Evolutionary conservation across 352 stramenopile species (phyloP).

Genomic region (Thalassiosira livingstoniorum): DNA sequence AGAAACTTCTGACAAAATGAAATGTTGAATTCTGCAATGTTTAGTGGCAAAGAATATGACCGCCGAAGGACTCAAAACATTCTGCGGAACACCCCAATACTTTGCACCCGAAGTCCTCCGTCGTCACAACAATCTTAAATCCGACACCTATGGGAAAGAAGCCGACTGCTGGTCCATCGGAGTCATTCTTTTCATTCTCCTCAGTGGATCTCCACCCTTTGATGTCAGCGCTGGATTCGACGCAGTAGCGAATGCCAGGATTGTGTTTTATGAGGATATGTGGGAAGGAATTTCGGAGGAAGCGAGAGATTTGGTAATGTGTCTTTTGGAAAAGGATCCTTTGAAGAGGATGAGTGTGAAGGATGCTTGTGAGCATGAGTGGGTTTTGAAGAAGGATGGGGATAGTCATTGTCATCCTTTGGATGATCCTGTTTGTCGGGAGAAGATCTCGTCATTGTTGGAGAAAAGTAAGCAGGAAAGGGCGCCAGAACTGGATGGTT

Average conservation of each 20-base stretch:
- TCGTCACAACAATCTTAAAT: constrained; percentile 67
- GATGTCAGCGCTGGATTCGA: constrained; percentile 82
- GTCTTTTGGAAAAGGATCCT: constrained; percentile 73
- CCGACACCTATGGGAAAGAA: constrained; percentile 81
- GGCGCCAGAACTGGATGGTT: neutral
- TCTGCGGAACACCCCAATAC: constrained; percentile 94
- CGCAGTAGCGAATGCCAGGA: constrained; percentile 39
- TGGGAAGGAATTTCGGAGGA: constrained; percentile 61
- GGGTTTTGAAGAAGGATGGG: constrained; percentile 83
- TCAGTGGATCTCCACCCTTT: constrained; percentile 96
- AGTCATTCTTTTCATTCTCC: constrained; percentile 97
- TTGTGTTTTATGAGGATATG: constrained; percentile 60
- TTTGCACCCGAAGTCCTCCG: constrained; percentile 92
- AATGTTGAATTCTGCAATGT: no score
- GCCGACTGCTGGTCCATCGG: constrained; percentile 88
- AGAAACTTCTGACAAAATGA: no score
- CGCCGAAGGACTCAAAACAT: constrained; percentile 83
- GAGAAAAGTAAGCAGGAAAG: constrained; percentile 7
- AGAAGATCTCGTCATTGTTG: no score
- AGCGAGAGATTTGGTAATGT: constrained; percentile 69
- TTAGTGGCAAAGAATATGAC: constrained; percentile 90
- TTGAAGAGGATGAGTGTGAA: constrained; percentile 67
- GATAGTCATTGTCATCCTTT: constrained; percentile 84
- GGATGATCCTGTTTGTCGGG: constrained; percentile 78
- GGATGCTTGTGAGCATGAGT: constrained; percentile 78